These are phyloP conservation scores for Populus deltoides DNA, from an alignment of 345 rosid species.

Conservation along the genomic window DNA sequence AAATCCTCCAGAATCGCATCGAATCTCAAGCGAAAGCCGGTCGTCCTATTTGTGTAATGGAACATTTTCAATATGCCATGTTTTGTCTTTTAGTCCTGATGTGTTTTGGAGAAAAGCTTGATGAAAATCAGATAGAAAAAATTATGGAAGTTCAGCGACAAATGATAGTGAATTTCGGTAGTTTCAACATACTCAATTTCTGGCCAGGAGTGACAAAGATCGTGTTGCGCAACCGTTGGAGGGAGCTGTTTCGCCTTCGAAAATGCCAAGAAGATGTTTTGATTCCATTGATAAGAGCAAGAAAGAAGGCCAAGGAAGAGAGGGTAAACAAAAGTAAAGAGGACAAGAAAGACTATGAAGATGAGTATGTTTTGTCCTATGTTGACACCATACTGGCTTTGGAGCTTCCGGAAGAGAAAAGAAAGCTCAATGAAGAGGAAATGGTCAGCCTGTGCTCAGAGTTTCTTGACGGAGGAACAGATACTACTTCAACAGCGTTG, in stretches of 20 bases:
- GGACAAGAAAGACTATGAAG: not conserved
- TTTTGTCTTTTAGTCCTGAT: not conserved
- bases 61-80: not conserved
- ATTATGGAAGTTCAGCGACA: not conserved
- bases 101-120: not conserved
- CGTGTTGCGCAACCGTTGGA: not conserved
- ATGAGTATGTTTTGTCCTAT: not conserved
- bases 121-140: not conserved
- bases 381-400: not conserved
- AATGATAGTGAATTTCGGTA: not conserved
- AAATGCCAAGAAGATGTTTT: not conserved
- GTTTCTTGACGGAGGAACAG: not conserved
- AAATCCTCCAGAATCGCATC: not conserved
- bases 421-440: not conserved
- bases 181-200: not conserved
- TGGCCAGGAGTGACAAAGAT: constrained; percentile 1
- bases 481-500: not conserved
- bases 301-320: not conserved
- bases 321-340: not conserved
- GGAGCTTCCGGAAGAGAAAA: not conserved
- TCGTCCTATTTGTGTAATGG: not conserved
- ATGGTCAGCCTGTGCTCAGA: not conserved
- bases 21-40: not conserved
- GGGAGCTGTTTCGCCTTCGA: not conserved
- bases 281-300: not conserved